Conservation (phyloP, 2,329 filamentous ascomycete genomes). For the Diaporthe sp. region DNA sequence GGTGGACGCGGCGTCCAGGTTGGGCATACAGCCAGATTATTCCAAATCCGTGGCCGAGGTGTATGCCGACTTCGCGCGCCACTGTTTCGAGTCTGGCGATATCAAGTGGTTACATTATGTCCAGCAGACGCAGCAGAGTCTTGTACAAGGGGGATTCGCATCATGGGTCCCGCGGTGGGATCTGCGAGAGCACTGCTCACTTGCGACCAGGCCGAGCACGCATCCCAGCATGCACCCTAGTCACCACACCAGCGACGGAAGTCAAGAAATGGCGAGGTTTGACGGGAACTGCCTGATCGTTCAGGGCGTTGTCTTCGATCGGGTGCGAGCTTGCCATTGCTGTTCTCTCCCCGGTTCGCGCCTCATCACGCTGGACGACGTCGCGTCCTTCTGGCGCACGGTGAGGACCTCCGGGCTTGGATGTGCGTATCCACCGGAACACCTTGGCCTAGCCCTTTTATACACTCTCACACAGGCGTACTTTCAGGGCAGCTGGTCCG, state of each 20-base stretch:
- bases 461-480: not conserved
- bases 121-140: not conserved
- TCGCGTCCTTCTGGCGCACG: not conserved
- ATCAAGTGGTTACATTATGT: not conserved
- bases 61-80: not conserved
- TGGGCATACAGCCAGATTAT: not conserved
- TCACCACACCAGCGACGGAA: not conserved
- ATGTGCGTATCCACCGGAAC: not conserved
- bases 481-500: not conserved
- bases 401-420: not conserved
- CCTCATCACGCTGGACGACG: not conserved
- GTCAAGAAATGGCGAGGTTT: not conserved
- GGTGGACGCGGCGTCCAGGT: too few relatives aligned
- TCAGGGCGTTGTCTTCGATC: not conserved
- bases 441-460: not conserved
- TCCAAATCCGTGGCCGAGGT: not conserved
- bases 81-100: not conserved
- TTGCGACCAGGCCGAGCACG: not conserved
- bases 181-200: not conserved
- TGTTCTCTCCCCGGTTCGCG: not conserved
- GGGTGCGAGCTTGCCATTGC: not conserved
- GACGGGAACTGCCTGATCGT: not conserved
- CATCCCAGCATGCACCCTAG: not conserved
- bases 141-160: not conserved
- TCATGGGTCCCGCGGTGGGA: conserved; percentile 23